Evolutionary conservation across 2,329 filamentous ascomycete genomes (phyloP).

Genomic region (Sordariomycetes sp.): DNA sequence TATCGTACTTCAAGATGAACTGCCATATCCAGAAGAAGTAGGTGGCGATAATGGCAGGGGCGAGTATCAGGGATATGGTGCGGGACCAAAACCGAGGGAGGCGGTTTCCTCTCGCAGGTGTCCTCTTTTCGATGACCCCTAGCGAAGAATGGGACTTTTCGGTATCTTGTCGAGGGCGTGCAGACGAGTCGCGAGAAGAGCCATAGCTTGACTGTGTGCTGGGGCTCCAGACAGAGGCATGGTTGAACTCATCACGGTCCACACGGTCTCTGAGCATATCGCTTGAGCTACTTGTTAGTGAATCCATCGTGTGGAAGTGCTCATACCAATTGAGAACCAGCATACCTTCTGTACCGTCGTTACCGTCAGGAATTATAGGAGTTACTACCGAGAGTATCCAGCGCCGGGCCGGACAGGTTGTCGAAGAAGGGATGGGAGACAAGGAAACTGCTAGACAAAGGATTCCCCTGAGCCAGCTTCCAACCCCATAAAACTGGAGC

Average conservation of each 20-base stretch:
- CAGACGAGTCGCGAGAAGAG: background rate
- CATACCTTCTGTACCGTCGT: background rate
- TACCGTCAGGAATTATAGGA: background rate
- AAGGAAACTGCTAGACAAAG: too few species aligned
- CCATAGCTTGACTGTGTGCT: background rate
- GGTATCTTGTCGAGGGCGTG: background rate
- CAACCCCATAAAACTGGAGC: background rate
- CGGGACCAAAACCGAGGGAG: constrained; percentile 3
- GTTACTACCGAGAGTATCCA: background rate
- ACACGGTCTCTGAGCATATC: background rate
- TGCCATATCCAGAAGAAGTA: constrained; percentile 6
- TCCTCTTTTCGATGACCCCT: background rate
- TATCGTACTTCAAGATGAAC: background rate
- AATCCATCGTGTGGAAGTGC: too few species aligned
- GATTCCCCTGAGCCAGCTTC: background rate
- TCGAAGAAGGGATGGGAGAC: too few species aligned
- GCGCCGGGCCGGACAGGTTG: too few species aligned
- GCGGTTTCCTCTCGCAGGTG: background rate
- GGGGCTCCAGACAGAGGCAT: background rate
- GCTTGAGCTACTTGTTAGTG: background rate
- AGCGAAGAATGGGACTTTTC: background rate
- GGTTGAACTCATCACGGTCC: background rate
- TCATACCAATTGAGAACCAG: background rate
- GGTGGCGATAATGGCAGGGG: background rate
- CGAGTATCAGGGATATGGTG: background rate